Percentiles rank a stretch among this genome's conserved stretches.
These are phyloP conservation scores for Alternaria sp. DNA, from an alignment of 2,329 filamentous ascomycete genomes.

Conservation along the genomic window DNA sequence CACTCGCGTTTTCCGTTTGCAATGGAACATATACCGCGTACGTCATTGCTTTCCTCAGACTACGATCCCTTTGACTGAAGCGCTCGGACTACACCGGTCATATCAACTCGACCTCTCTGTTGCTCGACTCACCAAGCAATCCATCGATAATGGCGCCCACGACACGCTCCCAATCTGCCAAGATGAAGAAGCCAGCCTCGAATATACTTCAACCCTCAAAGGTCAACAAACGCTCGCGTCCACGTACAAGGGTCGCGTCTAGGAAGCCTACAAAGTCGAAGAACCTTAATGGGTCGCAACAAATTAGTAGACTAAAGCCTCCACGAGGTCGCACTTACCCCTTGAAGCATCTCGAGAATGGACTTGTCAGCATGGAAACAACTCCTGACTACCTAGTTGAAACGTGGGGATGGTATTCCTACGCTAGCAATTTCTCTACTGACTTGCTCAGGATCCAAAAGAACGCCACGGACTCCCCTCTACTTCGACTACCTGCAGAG, in stretches of 20 bases:
- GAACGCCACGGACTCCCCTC: conserved; percentile 4
- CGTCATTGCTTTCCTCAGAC: too few species aligned
- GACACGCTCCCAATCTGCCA: neutral
- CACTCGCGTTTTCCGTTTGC: too few species aligned
- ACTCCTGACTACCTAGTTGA: conserved; percentile 3
- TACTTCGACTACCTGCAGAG: conserved; percentile 15
- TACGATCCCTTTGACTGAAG: too few species aligned
- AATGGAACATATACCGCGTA: too few species aligned
- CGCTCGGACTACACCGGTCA: too few species aligned
- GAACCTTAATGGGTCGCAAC: neutral
- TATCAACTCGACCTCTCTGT: too few species aligned
- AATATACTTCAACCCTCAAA: neutral
- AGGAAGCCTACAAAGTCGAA: neutral
- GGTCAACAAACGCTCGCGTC: neutral
- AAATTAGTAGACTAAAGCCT: neutral
- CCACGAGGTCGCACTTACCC: neutral
- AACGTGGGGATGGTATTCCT: neutral
- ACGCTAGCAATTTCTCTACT: neutral
- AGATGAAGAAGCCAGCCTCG: neutral
- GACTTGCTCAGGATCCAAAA: neutral
- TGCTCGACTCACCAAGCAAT: neutral
- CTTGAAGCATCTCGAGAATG: neutral
- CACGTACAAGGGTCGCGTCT: neutral
- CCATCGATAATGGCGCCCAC: neutral
- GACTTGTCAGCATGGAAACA: conserved; percentile 1